A percentile compares a stretch with the other conserved stretches of the same genome.
phyloP scores from a whole-genome alignment of 202 grass and related monocot species.

The Digitaria exilis region DNA sequence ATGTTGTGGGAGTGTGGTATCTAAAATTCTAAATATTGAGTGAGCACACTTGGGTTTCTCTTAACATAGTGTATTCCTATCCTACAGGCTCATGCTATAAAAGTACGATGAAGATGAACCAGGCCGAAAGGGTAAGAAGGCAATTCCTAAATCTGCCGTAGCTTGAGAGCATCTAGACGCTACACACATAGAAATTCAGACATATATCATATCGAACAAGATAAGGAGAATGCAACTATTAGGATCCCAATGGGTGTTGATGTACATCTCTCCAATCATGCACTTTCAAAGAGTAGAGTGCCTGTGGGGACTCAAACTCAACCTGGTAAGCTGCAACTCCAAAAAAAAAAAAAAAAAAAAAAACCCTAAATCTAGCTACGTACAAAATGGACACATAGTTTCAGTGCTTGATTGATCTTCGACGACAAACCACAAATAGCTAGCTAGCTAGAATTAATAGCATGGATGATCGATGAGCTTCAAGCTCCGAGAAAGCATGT shows the following conservation, averaged over 20 bases:
- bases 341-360: not conserved
- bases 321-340: not conserved
- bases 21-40: too few species aligned
- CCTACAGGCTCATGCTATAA: too few species aligned
- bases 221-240: not conserved
- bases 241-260: slow-evolving; percentile 26
- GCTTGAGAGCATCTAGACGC: too few species aligned
- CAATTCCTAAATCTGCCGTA: too few species aligned
- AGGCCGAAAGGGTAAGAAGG: too few species aligned
- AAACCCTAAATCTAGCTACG: slow-evolving; percentile 33
- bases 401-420: slow-evolving; percentile 8
- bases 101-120: too few species aligned
- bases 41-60: too few species aligned
- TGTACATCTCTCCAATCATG: slow-evolving; percentile 42
- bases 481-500: slow-evolving; percentile 2
- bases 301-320: slow-evolving; percentile 40
- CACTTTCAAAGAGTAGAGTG: slow-evolving; percentile 25
- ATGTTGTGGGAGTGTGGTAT: too few species aligned
- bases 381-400: slow-evolving; percentile 23
- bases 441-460: too few species aligned
- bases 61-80: too few species aligned
- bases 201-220: not conserved
- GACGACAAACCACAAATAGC: not conserved
- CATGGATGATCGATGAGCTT: not conserved
- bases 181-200: not conserved